These are phyloP conservation scores for Nannochloris sp. DNA, from an alignment of 139 green algal species.

Conservation along the genomic window DNA sequence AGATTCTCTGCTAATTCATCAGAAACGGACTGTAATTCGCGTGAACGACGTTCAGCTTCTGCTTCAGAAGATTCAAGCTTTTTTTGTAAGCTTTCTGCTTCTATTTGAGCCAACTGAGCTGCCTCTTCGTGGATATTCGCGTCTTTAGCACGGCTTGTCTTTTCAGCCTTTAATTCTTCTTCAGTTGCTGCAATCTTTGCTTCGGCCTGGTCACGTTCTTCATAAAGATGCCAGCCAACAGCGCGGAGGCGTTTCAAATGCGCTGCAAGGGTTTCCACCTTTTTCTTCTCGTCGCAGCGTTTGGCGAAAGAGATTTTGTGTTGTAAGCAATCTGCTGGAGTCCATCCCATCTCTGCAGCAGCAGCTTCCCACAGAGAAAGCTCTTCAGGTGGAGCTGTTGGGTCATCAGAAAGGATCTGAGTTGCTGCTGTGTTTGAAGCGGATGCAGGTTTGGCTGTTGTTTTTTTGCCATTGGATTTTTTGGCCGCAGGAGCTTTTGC, in stretches of 20 bases:
- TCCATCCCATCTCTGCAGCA: not conserved
- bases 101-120: not conserved
- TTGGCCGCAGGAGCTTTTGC: not conserved
- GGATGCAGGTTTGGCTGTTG: not conserved
- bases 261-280: conserved; percentile 25
- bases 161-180: conserved; percentile 5
- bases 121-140: not conserved
- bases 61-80: conserved; percentile 26
- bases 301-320: conserved; percentile 44
- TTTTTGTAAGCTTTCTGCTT: conserved; percentile 37
- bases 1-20: conserved; percentile 6
- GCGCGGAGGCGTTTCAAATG: conserved; percentile 39
- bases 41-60: conserved; percentile 39
- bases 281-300: conserved; percentile 27
- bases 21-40: conserved; percentile 36
- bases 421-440: not conserved
- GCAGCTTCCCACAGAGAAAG: not conserved
- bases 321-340: conserved; percentile 22
- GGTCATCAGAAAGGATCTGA: not conserved
- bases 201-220: conserved; percentile 3
- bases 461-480: too few species aligned
- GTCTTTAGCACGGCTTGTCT: not conserved
- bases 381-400: not conserved
- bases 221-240: conserved; percentile 32
- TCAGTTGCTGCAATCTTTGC: conserved; percentile 10